A percentile compares a stretch with the other conserved stretches of the same genome.
Conservation (phyloP, 164 flowering plant genomes). For the Stephania yunnanensis region DNA sequence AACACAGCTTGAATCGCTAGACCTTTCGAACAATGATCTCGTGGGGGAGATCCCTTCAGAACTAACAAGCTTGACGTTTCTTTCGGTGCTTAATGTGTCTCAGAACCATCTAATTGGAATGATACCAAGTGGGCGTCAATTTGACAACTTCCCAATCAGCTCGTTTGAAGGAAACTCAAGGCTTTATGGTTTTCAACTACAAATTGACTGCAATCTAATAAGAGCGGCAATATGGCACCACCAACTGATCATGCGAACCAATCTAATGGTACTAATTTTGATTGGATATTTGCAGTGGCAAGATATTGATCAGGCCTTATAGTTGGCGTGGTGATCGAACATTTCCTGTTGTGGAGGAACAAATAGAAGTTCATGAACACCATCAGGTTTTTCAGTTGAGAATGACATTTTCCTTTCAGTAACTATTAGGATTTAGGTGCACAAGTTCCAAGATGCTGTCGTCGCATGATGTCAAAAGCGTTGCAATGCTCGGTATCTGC, state of each 20-base stretch:
- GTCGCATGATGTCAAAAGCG: no score
- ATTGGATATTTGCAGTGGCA: no score
- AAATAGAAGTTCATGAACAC: no score
- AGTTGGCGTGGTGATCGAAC: not conserved
- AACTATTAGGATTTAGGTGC: no score
- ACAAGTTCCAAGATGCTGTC: no score
- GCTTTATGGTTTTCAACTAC: conserved; percentile 19
- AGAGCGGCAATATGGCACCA: not conserved
- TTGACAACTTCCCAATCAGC: not conserved
- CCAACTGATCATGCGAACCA: not conserved
- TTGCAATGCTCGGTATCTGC: no score
- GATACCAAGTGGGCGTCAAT: conserved; percentile 17
- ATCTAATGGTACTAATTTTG: no score
- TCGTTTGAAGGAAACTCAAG: conserved; percentile 9
- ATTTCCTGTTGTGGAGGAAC: not conserved
- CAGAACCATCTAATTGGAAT: conserved; percentile 11
- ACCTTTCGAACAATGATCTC: conserved; percentile 9
- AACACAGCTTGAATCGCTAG: no score
- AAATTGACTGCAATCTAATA: not conserved
- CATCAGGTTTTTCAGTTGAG: no score
- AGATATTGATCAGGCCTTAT: not conserved
- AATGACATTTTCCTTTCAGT: no score
- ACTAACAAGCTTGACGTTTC: conserved; percentile 11
- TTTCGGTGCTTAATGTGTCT: conserved; percentile 15
- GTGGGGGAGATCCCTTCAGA: conserved; percentile 14